These are phyloP conservation scores for Tolypocladium guangdongense DNA, from an alignment of 2,329 filamentous ascomycete genomes.

Conservation along the genomic window DNA sequence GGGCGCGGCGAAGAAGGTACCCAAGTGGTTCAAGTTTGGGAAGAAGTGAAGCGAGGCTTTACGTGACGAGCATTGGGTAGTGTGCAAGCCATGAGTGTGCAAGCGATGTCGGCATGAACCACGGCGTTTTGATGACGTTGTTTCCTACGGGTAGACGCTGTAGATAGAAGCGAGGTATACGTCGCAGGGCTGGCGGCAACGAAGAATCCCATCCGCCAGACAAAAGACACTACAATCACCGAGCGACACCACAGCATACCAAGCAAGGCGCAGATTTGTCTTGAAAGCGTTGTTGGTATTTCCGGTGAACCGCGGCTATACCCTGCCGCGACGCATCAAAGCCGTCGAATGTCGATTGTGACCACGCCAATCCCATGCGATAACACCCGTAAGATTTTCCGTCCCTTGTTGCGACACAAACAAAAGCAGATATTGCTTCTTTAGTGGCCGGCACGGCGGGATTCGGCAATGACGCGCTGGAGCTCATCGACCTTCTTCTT, in stretches of 20 bases:
- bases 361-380: slow-evolving; percentile 25
- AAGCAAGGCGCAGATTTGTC: slow-evolving; percentile 2
- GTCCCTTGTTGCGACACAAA: neutral
- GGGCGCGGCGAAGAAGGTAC: slow-evolving; percentile 34
- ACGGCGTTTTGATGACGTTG: neutral
- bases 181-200: neutral
- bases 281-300: slow-evolving; percentile 21
- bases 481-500: slow-evolving; percentile 99
- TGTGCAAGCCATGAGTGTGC: neutral
- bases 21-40: slow-evolving; percentile 64
- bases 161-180: neutral
- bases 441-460: slow-evolving; percentile 59
- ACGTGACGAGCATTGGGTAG: slow-evolving; percentile 1
- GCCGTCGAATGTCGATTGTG: slow-evolving; percentile 19
- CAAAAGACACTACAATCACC: neutral
- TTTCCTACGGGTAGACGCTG: neutral
- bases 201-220: neutral
- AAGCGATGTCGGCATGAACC: neutral
- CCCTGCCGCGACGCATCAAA: slow-evolving; percentile 19
- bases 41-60: slow-evolving; percentile 46
- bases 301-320: slow-evolving; percentile 20
- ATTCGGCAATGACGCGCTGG: slow-evolving; percentile 93
- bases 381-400: slow-evolving; percentile 7
- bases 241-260: slow-evolving; percentile 1
- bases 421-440: slow-evolving; percentile 6